Evolutionary conservation across 2,329 filamentous ascomycete species (phyloP), one percentile per base, ranked within the genome.

Genomic region (Pleochaeta shiraiana): DNA sequence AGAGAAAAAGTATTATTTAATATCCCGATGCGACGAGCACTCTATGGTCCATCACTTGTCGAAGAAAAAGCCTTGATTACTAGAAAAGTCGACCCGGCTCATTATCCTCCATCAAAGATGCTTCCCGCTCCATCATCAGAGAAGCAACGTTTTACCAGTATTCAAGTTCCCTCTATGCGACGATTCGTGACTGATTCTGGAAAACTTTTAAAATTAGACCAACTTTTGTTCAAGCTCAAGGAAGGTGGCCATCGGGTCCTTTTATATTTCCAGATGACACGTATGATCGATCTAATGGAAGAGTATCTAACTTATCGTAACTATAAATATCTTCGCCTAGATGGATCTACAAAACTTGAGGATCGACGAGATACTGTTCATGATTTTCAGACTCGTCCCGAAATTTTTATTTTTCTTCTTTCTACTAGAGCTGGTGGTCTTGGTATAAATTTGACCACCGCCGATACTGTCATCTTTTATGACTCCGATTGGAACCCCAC

Each of bases 181-280:
- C 90, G 91, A 69, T 98, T 98, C 72, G 93, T 98, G 66, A 97
- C 92, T 1, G 93, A 97, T 75, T 95, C 90, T 64, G 93, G 93
- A 72, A 98, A 98, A 77, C 82, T 98, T 66, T 91, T 90, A 59
- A 90, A 90, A 72, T 79, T 98, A 63, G 93, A 98, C 73, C 80
- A 88, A 68, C 79, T 98, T 21, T 81, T 98, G 16, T 88, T 88
- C 73, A 82, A 90, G 74, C 84, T 98, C 71, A 98, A 97, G 80
- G 87, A 90, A 67, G 88, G 87, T 67, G 88, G 88, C 39, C 93
- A 98, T 70, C 90, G 93, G 72, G 93, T 98, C 26, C 79, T 98
- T 64, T 79, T 98, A 24, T 98, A 98, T 80, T 98, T 98, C 88
- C 93, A 98, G 79, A 98, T 98, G 93, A 98, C 93, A 3, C 88